phyloP scores from a whole-genome alignment of 805 yeast species.

The Schizosaccharomyces lindneri region DNA sequence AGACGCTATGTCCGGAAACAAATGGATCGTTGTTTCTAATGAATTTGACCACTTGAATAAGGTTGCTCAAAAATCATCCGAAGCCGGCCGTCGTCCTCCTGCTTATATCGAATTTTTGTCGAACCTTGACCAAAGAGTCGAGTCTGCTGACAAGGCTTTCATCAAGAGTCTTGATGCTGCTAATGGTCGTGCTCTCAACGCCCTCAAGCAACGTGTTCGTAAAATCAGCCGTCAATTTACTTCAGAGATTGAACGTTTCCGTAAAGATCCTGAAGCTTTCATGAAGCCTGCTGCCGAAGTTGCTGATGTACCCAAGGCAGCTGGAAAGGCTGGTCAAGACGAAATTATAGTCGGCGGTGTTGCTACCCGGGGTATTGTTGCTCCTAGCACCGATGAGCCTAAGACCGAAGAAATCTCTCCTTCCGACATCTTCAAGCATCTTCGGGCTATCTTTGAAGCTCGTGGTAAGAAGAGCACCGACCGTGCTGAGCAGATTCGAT shows the following conservation, averaged over 20 bases:
- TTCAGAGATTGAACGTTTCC: slow-evolving; percentile 30
- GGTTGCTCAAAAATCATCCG: slow-evolving; percentile 38
- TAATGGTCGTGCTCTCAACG: slow-evolving; percentile 66
- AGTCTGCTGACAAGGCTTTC: slow-evolving; percentile 20
- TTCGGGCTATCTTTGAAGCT: slow-evolving; percentile 54
- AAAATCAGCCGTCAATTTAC: slow-evolving; percentile 52
- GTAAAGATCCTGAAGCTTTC: slow-evolving; percentile 32
- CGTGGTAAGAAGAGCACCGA: slow-evolving; percentile 93
- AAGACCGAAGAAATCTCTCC: slow-evolving; percentile 15
- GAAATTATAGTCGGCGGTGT: slow-evolving; percentile 12
- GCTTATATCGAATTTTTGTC: slow-evolving; percentile 43
- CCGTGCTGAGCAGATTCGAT: slow-evolving; percentile 46
- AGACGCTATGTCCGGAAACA: slow-evolving; percentile 39
- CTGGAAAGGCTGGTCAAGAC: slow-evolving; percentile 1
- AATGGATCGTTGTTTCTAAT: slow-evolving; percentile 50
- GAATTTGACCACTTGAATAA: slow-evolving; percentile 57
- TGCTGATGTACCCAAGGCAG: slow-evolving; percentile 6
- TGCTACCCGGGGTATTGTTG: slow-evolving; percentile 14
- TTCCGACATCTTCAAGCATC: slow-evolving; percentile 39
- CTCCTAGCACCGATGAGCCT: slow-evolving; percentile 17
- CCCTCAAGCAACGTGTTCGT: slow-evolving; percentile 67
- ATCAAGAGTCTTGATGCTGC: slow-evolving; percentile 58
- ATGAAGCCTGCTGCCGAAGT: slow-evolving; percentile 2
- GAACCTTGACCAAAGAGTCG: slow-evolving; percentile 22
- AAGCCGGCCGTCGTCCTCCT: slow-evolving; percentile 58